Evolutionary conservation across 164 flowering plant species (phyloP).

Genomic region (Hamamelis virginiana): DNA sequence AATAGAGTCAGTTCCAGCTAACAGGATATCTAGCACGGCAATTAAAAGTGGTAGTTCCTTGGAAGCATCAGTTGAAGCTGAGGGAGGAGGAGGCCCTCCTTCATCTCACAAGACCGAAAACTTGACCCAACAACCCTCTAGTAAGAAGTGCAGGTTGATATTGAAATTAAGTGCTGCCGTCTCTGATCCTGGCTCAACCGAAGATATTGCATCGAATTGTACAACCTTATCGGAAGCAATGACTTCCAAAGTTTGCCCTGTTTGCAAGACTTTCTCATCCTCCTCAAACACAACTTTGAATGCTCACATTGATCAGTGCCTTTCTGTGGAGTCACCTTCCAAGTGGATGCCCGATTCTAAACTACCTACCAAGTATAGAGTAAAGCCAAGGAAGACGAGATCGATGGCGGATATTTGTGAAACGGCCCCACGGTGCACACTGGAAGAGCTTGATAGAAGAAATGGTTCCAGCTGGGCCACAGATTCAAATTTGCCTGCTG

Average conservation of each 20-base stretch:
- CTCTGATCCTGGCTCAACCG: constrained; percentile 38
- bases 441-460: constrained; percentile 87
- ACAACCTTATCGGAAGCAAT: constrained; percentile 51
- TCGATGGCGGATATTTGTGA: constrained; percentile 71
- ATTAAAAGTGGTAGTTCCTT: constrained; percentile 22
- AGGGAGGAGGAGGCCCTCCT: constrained; percentile 15
- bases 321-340: constrained; percentile 57
- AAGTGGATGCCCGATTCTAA: constrained; percentile 37
- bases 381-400: constrained; percentile 68
- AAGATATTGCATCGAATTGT: constrained; percentile 40
- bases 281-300: constrained; percentile 92
- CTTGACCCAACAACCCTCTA: constrained; percentile 14
- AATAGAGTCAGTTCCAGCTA: constrained; percentile 27
- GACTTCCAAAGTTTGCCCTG: constrained; percentile 91
- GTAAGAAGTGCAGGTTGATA: constrained; percentile 58
- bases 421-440: constrained; percentile 63
- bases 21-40: constrained; percentile 20
- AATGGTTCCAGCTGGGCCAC: constrained; percentile 79
- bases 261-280: constrained; percentile 83
- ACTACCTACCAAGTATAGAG: constrained; percentile 43
- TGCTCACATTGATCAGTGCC: constrained; percentile 98
- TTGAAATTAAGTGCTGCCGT: constrained; percentile 38
- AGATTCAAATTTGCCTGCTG: constrained; percentile 28
- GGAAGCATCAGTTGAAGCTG: constrained; percentile 22
- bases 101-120: constrained; percentile 28